phyloP scores from a whole-genome alignment of 495 filamentous ascomycete genomes.

The Aspergillus hancockii region DNA sequence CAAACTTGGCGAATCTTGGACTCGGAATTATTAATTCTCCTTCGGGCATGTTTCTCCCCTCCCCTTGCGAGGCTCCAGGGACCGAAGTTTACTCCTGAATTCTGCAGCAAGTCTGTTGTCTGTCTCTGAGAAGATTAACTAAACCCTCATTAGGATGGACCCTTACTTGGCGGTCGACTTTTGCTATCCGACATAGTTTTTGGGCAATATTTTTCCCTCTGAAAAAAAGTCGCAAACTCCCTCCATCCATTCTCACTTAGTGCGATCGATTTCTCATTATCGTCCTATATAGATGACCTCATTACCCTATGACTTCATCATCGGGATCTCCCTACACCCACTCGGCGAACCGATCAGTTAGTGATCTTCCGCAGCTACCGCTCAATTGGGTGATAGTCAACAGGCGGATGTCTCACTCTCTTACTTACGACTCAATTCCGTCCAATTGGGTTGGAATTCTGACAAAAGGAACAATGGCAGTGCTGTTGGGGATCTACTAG shows the following conservation, averaged over 20 bases:
- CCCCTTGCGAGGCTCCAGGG: neutral
- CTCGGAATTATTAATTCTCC: neutral
- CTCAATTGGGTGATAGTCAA: neutral
- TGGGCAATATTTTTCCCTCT: no score
- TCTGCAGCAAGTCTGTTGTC: no score
- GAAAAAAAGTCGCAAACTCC: neutral
- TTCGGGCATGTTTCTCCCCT: neutral
- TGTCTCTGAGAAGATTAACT: no score
- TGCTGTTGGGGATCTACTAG: neutral
- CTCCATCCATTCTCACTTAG: neutral
- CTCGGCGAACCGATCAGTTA: conserved; percentile 1
- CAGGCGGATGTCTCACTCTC: neutral
- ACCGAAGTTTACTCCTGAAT: neutral
- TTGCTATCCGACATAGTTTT: no score
- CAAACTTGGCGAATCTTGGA: neutral
- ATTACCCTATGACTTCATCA: neutral
- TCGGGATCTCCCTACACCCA: neutral
- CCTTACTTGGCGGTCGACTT: no score
- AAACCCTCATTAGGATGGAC: no score
- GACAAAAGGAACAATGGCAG: neutral
- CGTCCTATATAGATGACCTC: neutral
- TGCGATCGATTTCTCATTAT: neutral
- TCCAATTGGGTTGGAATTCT: neutral
- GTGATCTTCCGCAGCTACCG: neutral
- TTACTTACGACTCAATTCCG: neutral